A percentile compares a stretch with the other conserved stretches of the same genome.
Evolutionary conservation across 1,284 basidiomycete species (phyloP).

Genomic region (Pyrrhoderma lamaoense): DNA sequence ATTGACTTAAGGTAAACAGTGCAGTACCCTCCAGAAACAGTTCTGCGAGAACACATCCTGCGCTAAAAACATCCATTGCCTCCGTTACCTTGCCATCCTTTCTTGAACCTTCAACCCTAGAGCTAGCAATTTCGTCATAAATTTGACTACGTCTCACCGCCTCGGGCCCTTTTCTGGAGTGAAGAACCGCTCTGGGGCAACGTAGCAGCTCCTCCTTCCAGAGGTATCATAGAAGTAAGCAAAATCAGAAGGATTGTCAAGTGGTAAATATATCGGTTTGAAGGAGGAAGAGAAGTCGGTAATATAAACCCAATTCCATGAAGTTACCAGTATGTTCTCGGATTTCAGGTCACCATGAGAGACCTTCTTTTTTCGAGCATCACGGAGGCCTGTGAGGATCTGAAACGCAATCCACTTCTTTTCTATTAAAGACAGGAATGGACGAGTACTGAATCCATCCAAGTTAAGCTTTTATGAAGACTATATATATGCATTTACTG

Average conservation of each 20-base stretch:
- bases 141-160: conserved; percentile 5
- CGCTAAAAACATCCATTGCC: conserved; percentile 96
- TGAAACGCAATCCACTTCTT: conserved; percentile 99
- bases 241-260: conserved; percentile 97
- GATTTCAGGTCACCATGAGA: conserved; percentile 98
- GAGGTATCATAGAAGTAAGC: conserved; percentile 98
- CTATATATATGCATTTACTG: conserved; percentile 24
- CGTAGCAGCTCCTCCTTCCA: conserved; percentile 87
- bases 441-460: conserved; percentile 69
- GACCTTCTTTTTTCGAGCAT: conserved; percentile 76
- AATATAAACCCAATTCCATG: conserved; percentile 92
- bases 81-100: conserved; percentile 83
- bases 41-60: conserved; percentile 94
- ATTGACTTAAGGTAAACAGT: conserved; percentile 89
- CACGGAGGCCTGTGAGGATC: conserved; percentile 78
- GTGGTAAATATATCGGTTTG: conserved; percentile 92
- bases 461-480: not conserved
- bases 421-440: conserved; percentile 86
- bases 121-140: conserved; percentile 36
- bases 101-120: conserved; percentile 39
- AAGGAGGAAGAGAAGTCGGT: conserved; percentile 91
- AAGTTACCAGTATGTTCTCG: conserved; percentile 94
- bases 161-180: conserved; percentile 59
- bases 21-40: conserved; percentile 93
- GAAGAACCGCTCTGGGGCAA: conserved; percentile 96